Evolutionary conservation across 106 monocot species (phyloP).

Genomic region (Dendrobium chrysotoxum): DNA sequence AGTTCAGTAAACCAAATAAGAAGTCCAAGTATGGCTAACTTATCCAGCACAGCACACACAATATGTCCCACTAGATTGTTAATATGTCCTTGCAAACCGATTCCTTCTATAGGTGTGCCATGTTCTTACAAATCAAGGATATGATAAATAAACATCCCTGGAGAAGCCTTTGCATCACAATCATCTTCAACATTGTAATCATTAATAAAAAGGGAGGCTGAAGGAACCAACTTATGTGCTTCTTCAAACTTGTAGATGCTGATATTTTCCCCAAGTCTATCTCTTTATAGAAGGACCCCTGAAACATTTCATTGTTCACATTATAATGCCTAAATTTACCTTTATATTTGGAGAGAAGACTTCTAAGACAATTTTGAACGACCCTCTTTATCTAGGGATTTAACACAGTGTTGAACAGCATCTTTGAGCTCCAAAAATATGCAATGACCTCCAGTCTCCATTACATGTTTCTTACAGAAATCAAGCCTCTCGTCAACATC

Average conservation of each 20-base stretch:
- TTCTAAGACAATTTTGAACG: constrained; percentile 51
- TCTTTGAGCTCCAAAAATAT: constrained; percentile 93
- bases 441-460: constrained; percentile 64
- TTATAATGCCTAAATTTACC: constrained; percentile 79
- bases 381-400: constrained; percentile 41
- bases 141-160: constrained; percentile 68
- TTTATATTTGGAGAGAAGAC: constrained; percentile 59
- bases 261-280: constrained; percentile 69
- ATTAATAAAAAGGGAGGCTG: constrained; percentile 71
- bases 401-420: constrained; percentile 69
- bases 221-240: constrained; percentile 66
- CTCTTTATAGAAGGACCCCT: constrained; percentile 83
- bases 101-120: constrained; percentile 68
- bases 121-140: constrained; percentile 70
- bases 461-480: constrained; percentile 54
- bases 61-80: constrained; percentile 64
- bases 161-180: constrained; percentile 60
- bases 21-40: constrained; percentile 58
- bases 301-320: constrained; percentile 98
- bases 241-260: constrained; percentile 77
- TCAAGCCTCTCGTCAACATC: constrained; percentile 80
- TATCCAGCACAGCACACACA: constrained; percentile 61
- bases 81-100: constrained; percentile 87
- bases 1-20: constrained; percentile 92
- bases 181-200: constrained; percentile 95